Percentiles rank a stretch among this genome's conserved stretches.
Conservation (phyloP, 2,329 filamentous ascomycete genomes). For the Graphiopsis chlorocephala region DNA sequence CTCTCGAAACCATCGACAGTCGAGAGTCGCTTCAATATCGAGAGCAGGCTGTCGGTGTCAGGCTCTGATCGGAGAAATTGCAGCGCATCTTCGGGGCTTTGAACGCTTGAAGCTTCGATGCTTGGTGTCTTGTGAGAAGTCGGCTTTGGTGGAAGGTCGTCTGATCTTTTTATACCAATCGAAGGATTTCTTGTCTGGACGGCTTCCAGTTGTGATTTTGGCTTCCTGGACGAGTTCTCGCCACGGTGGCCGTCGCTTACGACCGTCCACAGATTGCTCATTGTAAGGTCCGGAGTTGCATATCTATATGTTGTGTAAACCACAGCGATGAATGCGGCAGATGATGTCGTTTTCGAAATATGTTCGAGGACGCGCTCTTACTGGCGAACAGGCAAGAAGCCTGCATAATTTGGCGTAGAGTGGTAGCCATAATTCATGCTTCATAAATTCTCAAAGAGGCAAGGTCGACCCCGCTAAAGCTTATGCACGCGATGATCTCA, state of each 20-base stretch:
- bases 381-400: background rate
- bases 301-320: background rate
- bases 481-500: conserved; percentile 8
- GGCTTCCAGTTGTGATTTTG: background rate
- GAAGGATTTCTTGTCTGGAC: conserved; percentile 5
- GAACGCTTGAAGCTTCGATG: conserved; percentile 19
- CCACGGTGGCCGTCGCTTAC: conserved; percentile 4
- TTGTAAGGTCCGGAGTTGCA: background rate
- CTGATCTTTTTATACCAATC: background rate
- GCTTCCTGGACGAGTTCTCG: background rate
- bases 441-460: background rate
- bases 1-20: conserved; percentile 20
- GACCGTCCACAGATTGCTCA: conserved; percentile 14
- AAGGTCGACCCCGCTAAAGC: background rate
- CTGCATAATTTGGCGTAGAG: background rate
- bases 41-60: conserved; percentile 34
- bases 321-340: background rate
- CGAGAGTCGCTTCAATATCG: conserved; percentile 18
- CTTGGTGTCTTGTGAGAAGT: background rate
- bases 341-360: background rate
- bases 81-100: conserved; percentile 29
- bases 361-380: background rate
- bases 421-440: background rate
- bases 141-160: background rate
- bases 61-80: conserved; percentile 42